Evolutionary conservation across 352 stramenopile genomes (phyloP), one percentile per base, ranked within the genome.

Genomic region (Phytophthora quininea): DNA sequence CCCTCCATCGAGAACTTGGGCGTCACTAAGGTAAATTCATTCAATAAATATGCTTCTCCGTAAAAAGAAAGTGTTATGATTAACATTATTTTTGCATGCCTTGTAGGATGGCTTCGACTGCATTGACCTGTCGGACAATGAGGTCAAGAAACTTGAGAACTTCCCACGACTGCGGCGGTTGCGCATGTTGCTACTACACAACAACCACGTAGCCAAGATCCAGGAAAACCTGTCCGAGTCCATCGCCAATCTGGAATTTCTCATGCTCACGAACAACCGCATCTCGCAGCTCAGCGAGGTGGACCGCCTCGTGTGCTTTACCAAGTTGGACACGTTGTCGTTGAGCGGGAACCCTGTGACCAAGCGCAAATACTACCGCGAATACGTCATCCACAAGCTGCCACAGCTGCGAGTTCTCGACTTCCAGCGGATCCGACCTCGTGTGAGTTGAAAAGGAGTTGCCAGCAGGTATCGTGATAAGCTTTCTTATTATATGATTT

Each of bases 131-230:
- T 96, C 88, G 64, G 95, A 98, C 74, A 98, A 98, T 69, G 92
- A 98, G 67, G 95, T 98, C 62, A 96, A 97, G 71, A 97, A 93
- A 71, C 76, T 98, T 1, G 95, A 98, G 74, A 98, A 98, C 81
- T 98, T 98, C 58, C 93, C 93, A 50, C 76, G 86, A 3, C 82
- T 97, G 57, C 79, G 79, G 35, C 82, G 93, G 14, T 76, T 98
- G 49, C 91, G 87, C n/a, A 97, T 95, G 80, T 71, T 98, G 60
- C 73, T 98, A 37, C 68, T 98, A 45, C 86, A 96, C 71, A 98
- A 98, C 82, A 98, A 98, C 68, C 79, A 96, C 74, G 89, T 98
- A 58, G 71, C 79, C 47, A 89, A 90, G 64, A 91, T 98, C 62
- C 79, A 90, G 55, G 82, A 91, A 19, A 82, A 81, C 37, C 64